Evolutionary conservation across 768 basidiomycete genomes (phyloP), one percentile per base, ranked within the genome.

Genomic region (Rhodotorula taiwanensis): DNA sequence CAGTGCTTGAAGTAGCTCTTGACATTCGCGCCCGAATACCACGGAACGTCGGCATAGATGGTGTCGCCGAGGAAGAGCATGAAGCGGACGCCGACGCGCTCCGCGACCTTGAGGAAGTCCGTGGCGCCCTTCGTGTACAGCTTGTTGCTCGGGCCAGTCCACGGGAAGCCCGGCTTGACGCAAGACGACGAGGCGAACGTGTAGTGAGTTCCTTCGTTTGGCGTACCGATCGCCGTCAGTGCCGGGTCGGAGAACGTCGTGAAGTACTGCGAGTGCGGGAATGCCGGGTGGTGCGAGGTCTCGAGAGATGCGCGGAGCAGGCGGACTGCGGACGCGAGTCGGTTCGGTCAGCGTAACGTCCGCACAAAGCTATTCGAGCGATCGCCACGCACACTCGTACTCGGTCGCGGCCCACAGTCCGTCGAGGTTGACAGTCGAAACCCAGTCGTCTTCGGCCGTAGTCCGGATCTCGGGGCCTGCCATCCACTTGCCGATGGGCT

Each of bases 181-280:
- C 87, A 88, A 7, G 83, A 85, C 1, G 84, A 79, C 23, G 81
- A 82, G 27, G 87, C 73, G 74, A 88, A 89, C 52, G 83, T 82
- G 77, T 86, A 87, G 72, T 81, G 81, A 4, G 74, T 73, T 16
- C 58, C 66, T 30, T 57, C 49, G 36, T 61, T 30, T 13, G 36
- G 31, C 23, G 47, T 14, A 13, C 43, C 30, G 4, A n/a, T 23
- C 3, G 44, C 74, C 13, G 79, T 71, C 27, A 86, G 78, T 15
- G 81, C 79, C 13, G 84, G 80, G 73, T 89, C 87, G 5, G 87
- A 86, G 76, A 85, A 86, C 13, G 87, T 89, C 61, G 77, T 82
- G 78, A 89, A 88, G 27, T 74, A 74, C 50, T 86, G 80, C 11
- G 84, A 9, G 71, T 70, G 20, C 70, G 55, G 21, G 83, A 82